Evolutionary conservation across 139 green algal species (phyloP).

Genomic region (Micractinium conductrix): DNA sequence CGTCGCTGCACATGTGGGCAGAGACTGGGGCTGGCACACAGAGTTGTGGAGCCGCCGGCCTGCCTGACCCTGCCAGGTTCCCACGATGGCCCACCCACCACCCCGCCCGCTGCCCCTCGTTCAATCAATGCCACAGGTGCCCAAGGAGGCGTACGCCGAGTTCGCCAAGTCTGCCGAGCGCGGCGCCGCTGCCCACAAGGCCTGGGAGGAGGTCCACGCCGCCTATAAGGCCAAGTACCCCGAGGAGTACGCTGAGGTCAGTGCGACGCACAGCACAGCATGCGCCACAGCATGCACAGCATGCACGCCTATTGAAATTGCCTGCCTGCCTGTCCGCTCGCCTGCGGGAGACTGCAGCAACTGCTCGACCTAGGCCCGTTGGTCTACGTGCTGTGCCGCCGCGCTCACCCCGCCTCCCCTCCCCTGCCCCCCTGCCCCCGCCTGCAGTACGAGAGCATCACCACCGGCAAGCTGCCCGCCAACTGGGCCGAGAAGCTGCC

Average conservation of each 20-base stretch:
- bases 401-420: too few species aligned
- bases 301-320: too few species aligned
- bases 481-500: slow-evolving; percentile 91
- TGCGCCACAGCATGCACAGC: too few species aligned
- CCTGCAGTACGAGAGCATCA: slow-evolving; percentile 87
- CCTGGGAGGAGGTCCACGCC: slow-evolving; percentile 77
- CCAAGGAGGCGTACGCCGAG: slow-evolving; percentile 74
- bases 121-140: slow-evolving; percentile 73
- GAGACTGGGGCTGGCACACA: background rate
- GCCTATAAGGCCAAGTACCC: slow-evolving; percentile 82
- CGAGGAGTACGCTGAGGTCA: slow-evolving; percentile 83
- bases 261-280: too few species aligned
- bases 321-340: too few species aligned
- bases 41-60: background rate
- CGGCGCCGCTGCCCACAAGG: slow-evolving; percentile 72
- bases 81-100: background rate
- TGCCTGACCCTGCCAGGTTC: background rate
- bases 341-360: too few species aligned
- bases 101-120: background rate
- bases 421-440: too few species aligned
- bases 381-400: too few species aligned
- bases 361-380: too few species aligned
- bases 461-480: slow-evolving; percentile 83
- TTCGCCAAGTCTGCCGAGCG: slow-evolving; percentile 52
- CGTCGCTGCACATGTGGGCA: too few species aligned